phyloP scores from a whole-genome alignment of 495 filamentous ascomycete genomes.

The Penicillium cinerascens region DNA sequence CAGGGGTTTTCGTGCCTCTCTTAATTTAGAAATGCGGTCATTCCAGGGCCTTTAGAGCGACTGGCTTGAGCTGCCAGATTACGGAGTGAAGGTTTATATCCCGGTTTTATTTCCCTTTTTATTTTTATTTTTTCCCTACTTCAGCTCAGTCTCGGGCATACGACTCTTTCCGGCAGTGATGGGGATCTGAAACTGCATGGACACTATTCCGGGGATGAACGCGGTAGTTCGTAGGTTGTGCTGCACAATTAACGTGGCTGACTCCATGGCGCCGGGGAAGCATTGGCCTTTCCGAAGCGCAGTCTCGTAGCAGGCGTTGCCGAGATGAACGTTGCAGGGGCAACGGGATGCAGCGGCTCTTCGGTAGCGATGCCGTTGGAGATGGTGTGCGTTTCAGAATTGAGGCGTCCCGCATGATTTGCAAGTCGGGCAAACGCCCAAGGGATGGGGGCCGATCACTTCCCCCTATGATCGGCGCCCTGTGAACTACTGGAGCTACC shows the following conservation, averaged over 20 bases:
- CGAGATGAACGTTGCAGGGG: slow-evolving; percentile 16
- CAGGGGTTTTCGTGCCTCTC: neutral
- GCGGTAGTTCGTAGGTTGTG: neutral
- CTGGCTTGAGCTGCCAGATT: neutral
- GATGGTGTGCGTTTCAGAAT: slow-evolving; percentile 22
- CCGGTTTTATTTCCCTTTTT: neutral
- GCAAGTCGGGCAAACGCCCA: slow-evolving; percentile 7
- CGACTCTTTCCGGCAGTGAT: neutral
- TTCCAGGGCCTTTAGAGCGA: neutral
- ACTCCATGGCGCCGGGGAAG: neutral
- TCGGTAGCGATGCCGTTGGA: slow-evolving; percentile 11
- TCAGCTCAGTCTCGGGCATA: neutral
- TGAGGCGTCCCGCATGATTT: slow-evolving; percentile 7
- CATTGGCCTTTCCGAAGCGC: neutral
- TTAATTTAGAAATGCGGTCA: neutral
- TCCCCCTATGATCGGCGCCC: neutral
- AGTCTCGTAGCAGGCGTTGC: slow-evolving; percentile 1
- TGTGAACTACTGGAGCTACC: slow-evolving; percentile 2
- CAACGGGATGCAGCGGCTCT: slow-evolving; percentile 17
- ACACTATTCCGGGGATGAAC: neutral
- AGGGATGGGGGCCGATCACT: slow-evolving; percentile 13
- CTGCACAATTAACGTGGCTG: neutral
- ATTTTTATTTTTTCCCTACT: neutral
- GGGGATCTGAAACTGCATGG: neutral
- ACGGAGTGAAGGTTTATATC: no score